A percentile compares a stretch with the other conserved stretches of the same genome.
These are phyloP conservation scores for Gossypium turneri DNA, from an alignment of 345 rosid species.

Conservation along the genomic window DNA sequence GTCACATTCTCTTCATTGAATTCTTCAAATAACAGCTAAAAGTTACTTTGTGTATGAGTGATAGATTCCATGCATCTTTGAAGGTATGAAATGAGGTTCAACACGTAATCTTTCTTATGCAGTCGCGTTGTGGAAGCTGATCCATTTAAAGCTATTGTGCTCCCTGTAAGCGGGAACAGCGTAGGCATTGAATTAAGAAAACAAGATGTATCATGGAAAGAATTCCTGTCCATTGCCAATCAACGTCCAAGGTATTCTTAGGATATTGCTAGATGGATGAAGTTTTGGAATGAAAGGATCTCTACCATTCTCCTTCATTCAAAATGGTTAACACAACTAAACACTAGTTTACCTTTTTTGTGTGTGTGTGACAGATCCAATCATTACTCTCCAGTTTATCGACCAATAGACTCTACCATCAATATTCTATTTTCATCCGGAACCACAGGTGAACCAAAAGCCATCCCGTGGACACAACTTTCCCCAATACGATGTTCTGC, in stretches of 20 bases:
- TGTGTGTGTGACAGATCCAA: constrained; percentile 35
- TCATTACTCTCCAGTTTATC: constrained; percentile 47
- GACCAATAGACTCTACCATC: constrained; percentile 47
- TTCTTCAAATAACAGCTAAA: neutral
- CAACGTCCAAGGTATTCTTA: constrained; percentile 37
- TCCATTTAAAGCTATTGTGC: constrained; percentile 65
- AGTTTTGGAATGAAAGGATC: neutral
- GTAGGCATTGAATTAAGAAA: constrained; percentile 51
- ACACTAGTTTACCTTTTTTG: neutral
- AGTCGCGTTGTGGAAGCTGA: constrained; percentile 85
- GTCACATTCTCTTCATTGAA: neutral
- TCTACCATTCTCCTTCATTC: neutral
- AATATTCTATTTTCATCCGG: constrained; percentile 93
- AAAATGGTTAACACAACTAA: neutral
- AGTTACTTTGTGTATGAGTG: neutral
- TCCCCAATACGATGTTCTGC: constrained; percentile 59
- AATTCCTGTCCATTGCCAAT: constrained; percentile 46
- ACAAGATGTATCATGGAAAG: constrained; percentile 64
- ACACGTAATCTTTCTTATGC: constrained; percentile 16
- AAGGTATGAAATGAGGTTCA: neutral
- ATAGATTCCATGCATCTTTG: neutral
- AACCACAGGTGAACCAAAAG: constrained; percentile 98
- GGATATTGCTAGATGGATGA: no score
- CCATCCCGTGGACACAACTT: constrained; percentile 88
- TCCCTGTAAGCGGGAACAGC: constrained; percentile 50